Base-by-base conservation (phyloP, 2,329 filamentous ascomycete genomes). In the Periglandula ipomoeae region DNA sequence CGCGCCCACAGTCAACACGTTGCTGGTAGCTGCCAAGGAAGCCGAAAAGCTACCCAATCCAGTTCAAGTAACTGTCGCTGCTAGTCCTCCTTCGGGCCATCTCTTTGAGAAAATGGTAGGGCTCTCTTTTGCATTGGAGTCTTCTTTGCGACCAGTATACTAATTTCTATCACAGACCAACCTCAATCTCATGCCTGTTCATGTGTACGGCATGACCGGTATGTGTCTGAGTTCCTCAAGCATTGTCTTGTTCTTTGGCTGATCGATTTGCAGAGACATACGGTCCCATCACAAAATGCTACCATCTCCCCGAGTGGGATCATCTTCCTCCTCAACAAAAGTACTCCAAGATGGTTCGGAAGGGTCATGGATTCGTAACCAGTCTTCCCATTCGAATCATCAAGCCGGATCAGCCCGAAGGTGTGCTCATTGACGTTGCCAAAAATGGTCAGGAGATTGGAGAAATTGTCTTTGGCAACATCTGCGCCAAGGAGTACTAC, bases 261-360 rank as follows among this genome's bases (percentile, higher is more conserved):
- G 13, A 41, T 34, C 24, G 41, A 7, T 22, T 40, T n/a, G 3
- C 23, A 68, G 79, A 97, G 70, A 97, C 91, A 0, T 97, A 97
- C 60, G 93, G 93, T 0, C 93, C 93, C 9, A 91, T 96, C 52
- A 97, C 90, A 1, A 95, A 94, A 65, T 89, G 90, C 9, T 98
- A 98, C 60, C 75, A 85, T 49, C 78, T 97, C 69, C 88, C 89
- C 0, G 74, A 78, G 26, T 98, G 93, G 93, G 82, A 93, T n/a
- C 60, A 65, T 0, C 72, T 96, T 1, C 78, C 86, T 0, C 55
- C 71, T 4, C 81, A 85, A 24, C 87, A 96, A 53, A 89, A 86
- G 64, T 98, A 90, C 61, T 79, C 79, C 54, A 84, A 81, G 58
- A 96, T 97, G 91, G 91, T 93, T 5, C 78, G 91, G 4, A 93